phyloP scores from a whole-genome alignment of 2,329 filamentous ascomycete species.

The Elsinoe batatas region DNA sequence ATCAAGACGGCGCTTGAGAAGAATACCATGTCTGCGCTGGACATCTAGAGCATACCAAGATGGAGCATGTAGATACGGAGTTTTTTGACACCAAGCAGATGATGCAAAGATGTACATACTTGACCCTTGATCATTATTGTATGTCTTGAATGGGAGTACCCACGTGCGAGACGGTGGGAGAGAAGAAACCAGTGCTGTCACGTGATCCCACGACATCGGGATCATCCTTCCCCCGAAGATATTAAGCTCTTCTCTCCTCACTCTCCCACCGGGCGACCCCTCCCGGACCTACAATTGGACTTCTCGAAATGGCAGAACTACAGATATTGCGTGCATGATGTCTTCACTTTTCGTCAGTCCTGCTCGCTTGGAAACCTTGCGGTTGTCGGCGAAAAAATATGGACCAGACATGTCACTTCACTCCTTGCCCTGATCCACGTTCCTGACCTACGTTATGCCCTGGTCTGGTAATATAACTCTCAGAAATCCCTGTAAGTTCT shows the following conservation, averaged over 20 bases:
- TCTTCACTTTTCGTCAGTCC: no score
- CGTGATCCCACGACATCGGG: background rate
- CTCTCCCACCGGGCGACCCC: background rate
- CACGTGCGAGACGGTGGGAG: no score
- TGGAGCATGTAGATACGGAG: background rate
- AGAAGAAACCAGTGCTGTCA: no score
- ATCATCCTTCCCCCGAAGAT: background rate
- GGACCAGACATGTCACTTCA: no score
- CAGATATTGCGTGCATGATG: background rate
- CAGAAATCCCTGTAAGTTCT: no score
- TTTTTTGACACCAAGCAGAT: background rate
- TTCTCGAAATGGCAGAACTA: background rate
- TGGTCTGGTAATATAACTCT: no score
- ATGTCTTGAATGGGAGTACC: no score
- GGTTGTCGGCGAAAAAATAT: no score
- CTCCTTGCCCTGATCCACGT: no score
- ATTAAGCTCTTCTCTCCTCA: background rate
- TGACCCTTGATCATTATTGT: no score
- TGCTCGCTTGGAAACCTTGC: no score
- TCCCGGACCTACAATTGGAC: background rate
- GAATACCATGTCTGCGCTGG: conserved; percentile 15
- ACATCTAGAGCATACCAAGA: conserved; percentile 8
- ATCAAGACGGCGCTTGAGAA: conserved; percentile 14
- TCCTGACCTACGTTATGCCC: no score
- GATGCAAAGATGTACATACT: background rate